Evolutionary conservation across 1,284 basidiomycete genomes (phyloP).

Genomic region (Cryptococcus sp.): DNA sequence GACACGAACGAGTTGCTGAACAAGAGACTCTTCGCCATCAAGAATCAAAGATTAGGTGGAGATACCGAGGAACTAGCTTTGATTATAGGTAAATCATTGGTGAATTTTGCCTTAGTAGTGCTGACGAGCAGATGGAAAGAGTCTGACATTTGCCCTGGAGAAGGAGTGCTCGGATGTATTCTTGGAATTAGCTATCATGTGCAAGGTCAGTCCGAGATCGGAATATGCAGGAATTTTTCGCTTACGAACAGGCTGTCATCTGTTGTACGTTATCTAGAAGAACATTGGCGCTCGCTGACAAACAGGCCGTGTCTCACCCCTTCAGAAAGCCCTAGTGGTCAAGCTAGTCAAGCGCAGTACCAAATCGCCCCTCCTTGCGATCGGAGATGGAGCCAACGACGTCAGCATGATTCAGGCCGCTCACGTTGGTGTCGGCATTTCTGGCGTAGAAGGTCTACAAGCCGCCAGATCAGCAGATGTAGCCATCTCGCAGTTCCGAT

Average conservation of each 20-base stretch:
- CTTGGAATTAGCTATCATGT: slow-evolving; percentile 93
- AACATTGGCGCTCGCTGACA: neutral
- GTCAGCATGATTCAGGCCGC: slow-evolving; percentile 61
- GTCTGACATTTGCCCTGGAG: slow-evolving; percentile 84
- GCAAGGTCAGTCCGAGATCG: slow-evolving; percentile 56
- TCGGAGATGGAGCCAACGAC: slow-evolving; percentile 64
- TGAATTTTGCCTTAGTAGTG: neutral
- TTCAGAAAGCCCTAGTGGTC: slow-evolving; percentile 97
- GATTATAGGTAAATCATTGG: slow-evolving; percentile 82
- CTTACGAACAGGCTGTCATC: slow-evolving; percentile 63
- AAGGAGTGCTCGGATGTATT: slow-evolving; percentile 86
- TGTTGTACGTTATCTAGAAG: slow-evolving; percentile 64
- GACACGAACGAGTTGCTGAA: slow-evolving; percentile 85
- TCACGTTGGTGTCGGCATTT: slow-evolving; percentile 86
- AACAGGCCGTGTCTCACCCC: slow-evolving; percentile 89
- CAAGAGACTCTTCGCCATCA: slow-evolving; percentile 84
- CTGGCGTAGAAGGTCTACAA: slow-evolving; percentile 97
- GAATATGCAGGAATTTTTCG: neutral
- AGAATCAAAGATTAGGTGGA: slow-evolving; percentile 82
- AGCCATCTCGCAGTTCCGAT: slow-evolving; percentile 98
- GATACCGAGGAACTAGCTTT: slow-evolving; percentile 93
- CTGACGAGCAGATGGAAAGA: slow-evolving; percentile 74
- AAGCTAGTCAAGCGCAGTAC: slow-evolving; percentile 98
- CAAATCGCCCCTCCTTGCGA: slow-evolving; percentile 85
- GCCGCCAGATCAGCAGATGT: slow-evolving; percentile 95